Conservation (phyloP, 257 asterid species). For the Solanum neorickii region DNA sequence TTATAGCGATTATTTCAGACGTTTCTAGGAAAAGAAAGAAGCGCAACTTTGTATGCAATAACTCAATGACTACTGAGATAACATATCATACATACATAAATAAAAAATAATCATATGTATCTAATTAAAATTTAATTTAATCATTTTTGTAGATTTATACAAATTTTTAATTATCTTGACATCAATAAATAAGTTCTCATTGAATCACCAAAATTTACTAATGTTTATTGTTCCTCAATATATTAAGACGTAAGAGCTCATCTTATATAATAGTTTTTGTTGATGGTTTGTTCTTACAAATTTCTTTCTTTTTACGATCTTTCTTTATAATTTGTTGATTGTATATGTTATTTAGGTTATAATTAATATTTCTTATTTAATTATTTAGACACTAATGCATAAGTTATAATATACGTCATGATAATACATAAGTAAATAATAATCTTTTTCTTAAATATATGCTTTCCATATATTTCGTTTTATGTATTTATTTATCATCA, state of each 20-base stretch:
- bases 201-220: background rate
- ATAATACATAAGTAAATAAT: background rate
- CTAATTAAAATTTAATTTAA: no score
- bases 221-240: background rate
- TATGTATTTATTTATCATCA: background rate
- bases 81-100: no score
- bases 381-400: accelerated
- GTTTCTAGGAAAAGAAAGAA: no score
- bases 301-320: background rate
- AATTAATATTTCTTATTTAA: background rate
- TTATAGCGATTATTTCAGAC: no score
- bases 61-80: no score
- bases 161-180: background rate
- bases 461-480: background rate
- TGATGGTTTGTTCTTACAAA: background rate
- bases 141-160: background rate
- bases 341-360: background rate
- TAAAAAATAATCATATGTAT: no score
- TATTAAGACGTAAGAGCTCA: background rate
- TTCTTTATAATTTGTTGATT: background rate
- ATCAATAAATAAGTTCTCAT: background rate
- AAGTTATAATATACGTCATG: background rate
- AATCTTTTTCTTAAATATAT: background rate
- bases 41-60: no score
- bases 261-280: background rate